Conservation (phyloP, 306 rosid species). For the Vigna mungo region DNA sequence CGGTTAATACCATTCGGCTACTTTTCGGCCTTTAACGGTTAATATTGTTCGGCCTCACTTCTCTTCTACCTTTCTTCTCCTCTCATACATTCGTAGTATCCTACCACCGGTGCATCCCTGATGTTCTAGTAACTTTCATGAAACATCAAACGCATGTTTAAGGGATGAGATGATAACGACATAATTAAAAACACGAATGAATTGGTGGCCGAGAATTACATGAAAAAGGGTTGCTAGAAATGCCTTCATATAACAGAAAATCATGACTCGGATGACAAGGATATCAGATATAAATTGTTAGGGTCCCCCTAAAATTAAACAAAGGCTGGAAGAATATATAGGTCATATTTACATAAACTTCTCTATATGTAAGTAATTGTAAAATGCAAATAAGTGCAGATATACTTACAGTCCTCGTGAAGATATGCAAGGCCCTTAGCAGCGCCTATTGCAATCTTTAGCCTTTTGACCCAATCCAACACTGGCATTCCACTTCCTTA, state of each 20-base stretch:
- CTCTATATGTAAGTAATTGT: neutral
- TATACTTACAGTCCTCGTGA: constrained; percentile 90
- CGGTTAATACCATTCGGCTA: too few species aligned
- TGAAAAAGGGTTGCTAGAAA: neutral
- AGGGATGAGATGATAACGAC: neutral
- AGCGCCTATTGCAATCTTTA: constrained; percentile 86
- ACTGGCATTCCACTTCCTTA: constrained; percentile 69
- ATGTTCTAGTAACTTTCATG: constrained; percentile 22
- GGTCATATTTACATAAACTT: neutral
- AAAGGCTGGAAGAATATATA: neutral
- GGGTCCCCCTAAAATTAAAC: neutral
- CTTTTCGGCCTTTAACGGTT: too few species aligned
- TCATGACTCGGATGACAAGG: neutral
- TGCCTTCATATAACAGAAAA: neutral
- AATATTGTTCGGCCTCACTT: too few species aligned
- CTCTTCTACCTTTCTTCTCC: too few species aligned
- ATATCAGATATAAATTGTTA: neutral
- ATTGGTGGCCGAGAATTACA: neutral
- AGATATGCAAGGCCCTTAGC: constrained; percentile 93
- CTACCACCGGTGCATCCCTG: neutral
- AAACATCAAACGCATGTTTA: neutral
- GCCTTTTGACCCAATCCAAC: constrained; percentile 81
- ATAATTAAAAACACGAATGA: neutral
- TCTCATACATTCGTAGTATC: too few species aligned
- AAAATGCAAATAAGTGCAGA: constrained; percentile 20